Conservation (phyloP, 2,329 filamentous ascomycete genomes). For the Ampelomyces quisqualis region DNA sequence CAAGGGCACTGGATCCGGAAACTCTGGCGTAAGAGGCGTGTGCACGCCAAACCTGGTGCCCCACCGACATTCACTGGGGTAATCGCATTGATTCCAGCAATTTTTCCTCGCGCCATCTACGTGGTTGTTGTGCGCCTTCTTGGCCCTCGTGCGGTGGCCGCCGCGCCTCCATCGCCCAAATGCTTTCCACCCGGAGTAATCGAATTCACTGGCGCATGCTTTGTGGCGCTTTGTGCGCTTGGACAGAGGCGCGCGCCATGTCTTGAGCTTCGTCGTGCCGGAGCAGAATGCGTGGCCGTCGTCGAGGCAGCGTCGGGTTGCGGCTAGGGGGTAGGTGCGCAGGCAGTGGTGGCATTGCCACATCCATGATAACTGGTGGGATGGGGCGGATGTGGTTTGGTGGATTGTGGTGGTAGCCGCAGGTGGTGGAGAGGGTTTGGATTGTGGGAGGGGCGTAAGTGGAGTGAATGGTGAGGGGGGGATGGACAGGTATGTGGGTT, state of each 20-base stretch:
- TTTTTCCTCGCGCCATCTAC: conserved; percentile 34
- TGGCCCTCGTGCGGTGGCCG: too few relatives aligned
- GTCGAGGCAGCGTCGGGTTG: conserved; percentile 55
- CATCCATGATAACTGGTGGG: conserved; percentile 48
- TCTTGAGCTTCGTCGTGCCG: conserved; percentile 46
- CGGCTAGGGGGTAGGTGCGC: conserved; percentile 50
- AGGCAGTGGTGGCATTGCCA: conserved; percentile 58
- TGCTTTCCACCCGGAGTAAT: conserved; percentile 54
- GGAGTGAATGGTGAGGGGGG: conserved; percentile 50
- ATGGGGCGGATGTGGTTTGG: conserved; percentile 19
- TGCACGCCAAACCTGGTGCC: conserved; percentile 33
- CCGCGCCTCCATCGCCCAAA: conserved; percentile 49
- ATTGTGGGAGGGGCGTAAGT: conserved; percentile 21
- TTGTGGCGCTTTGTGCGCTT: conserved; percentile 32
- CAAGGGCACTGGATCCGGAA: conserved; percentile 2
- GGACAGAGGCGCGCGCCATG: conserved; percentile 23
- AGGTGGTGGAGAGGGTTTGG: conserved; percentile 4
- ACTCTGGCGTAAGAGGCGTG: conserved; percentile 16
- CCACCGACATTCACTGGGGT: conserved; percentile 50
- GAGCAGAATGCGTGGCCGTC: conserved; percentile 58
- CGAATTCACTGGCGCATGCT: conserved; percentile 55
- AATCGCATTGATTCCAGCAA: conserved; percentile 51
- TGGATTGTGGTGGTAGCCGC: conserved; percentile 10
- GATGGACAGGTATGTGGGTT: conserved; percentile 47
- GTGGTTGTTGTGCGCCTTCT: too few relatives aligned